Conservation (phyloP, 1,284 basidiomycete genomes). For the Coniophora puteana region DNA sequence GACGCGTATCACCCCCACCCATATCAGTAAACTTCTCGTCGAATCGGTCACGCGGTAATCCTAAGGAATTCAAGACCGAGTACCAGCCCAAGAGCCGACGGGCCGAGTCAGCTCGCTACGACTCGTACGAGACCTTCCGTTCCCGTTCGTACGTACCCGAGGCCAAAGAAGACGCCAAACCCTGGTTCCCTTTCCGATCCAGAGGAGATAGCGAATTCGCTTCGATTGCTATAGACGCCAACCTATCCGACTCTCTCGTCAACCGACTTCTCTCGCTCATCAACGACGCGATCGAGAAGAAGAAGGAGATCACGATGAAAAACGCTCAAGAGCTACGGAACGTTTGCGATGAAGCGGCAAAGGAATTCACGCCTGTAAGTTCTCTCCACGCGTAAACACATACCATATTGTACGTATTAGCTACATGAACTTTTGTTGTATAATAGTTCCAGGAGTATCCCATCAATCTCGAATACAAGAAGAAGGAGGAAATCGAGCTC, state of each 20-base stretch:
- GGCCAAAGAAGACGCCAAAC: background rate
- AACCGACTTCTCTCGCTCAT: too few relatives aligned
- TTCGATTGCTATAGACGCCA: background rate
- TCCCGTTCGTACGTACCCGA: background rate
- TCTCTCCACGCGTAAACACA: too few relatives aligned
- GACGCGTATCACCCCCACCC: too few relatives aligned
- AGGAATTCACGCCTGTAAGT: too few relatives aligned
- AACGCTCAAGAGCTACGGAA: background rate
- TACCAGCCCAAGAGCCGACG: slow-evolving; percentile 2
- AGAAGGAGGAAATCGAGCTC: slow-evolving; percentile 20
- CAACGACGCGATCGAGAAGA: slow-evolving; percentile 6
- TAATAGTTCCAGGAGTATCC: slow-evolving; percentile 2
- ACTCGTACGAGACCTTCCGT: slow-evolving; percentile 1
- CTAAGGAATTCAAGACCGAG: slow-evolving; percentile 9
- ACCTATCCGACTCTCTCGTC: too few relatives aligned
- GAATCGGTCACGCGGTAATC: too few relatives aligned
- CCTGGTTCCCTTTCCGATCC: background rate
- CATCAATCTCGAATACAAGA: slow-evolving; percentile 23
- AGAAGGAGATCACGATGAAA: background rate
- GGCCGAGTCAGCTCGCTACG: too few relatives aligned
- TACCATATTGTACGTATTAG: too few relatives aligned
- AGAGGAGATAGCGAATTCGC: slow-evolving; percentile 1
- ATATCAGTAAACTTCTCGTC: too few relatives aligned
- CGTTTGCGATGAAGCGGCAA: slow-evolving; percentile 2
- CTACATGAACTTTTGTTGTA: too few relatives aligned